A percentile compares a stretch with the other conserved stretches of the same genome.
Evolutionary conservation across 805 yeast species (phyloP).

Genomic region (Saccharomycopsis schoenii): DNA sequence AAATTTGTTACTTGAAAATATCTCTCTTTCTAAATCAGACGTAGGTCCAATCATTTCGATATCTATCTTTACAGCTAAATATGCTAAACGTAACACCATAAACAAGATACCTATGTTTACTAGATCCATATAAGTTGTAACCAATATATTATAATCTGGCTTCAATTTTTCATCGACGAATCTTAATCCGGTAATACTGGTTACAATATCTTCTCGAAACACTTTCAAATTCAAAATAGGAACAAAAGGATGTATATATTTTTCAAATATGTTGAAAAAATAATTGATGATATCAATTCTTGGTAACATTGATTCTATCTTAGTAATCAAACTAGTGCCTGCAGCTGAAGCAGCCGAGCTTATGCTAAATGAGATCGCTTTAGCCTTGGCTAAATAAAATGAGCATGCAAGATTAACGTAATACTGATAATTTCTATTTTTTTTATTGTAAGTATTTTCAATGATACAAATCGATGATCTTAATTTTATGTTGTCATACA

Average conservation of each 20-base stretch:
- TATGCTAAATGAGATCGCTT: background rate
- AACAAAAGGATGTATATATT: constrained; percentile 13
- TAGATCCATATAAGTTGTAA: constrained; percentile 7
- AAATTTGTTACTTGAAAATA: background rate
- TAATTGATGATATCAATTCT: background rate
- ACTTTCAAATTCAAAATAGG: constrained; percentile 8
- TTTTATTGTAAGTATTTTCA: constrained; percentile 2
- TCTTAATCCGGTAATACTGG: constrained; percentile 8
- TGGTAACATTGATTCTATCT: constrained; percentile 10
- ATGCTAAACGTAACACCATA: constrained; percentile 9
- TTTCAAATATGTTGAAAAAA: constrained; percentile 10
- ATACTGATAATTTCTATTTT: background rate
- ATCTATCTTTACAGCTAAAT: constrained; percentile 11
- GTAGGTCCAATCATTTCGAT: background rate
- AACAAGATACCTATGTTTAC: constrained; percentile 7
- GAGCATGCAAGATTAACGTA: background rate
- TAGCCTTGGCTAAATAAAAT: background rate
- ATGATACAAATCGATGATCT: background rate
- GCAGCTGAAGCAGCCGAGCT: background rate
- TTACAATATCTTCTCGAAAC: constrained; percentile 8
- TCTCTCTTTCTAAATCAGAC: constrained; percentile 3
- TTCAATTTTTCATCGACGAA: background rate
- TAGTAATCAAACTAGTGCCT: background rate
- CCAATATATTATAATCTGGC: background rate
- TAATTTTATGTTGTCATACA: background rate